These are phyloP conservation scores for Ceratorhiza oryzae-sativae DNA, from an alignment of 1,284 basidiomycete genomes.

Conservation along the genomic window DNA sequence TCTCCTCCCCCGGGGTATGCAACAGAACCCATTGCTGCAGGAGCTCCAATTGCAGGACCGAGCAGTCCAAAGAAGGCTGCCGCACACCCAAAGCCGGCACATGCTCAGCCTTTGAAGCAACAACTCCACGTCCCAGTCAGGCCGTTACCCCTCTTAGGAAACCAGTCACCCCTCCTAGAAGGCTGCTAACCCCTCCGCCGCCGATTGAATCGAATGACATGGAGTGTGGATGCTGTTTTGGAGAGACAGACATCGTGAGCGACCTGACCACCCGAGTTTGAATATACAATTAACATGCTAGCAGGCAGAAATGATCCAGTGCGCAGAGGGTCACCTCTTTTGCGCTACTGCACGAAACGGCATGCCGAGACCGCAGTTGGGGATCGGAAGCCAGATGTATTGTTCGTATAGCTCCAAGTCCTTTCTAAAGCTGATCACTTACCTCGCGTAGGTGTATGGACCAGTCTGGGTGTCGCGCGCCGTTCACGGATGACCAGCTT, in stretches of 20 bases:
- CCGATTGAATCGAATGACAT: background rate
- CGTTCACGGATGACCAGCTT: slow-evolving; percentile 34
- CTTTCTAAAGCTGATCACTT: background rate
- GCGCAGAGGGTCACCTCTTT: slow-evolving; percentile 33
- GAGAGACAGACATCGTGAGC: slow-evolving; percentile 29
- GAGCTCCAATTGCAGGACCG: slow-evolving; percentile 12
- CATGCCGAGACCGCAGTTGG: slow-evolving; percentile 36
- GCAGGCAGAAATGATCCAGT: slow-evolving; percentile 34
- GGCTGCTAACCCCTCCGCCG: background rate
- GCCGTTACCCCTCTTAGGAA: background rate
- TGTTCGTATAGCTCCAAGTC: background rate
- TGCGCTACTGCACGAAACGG: slow-evolving; percentile 16
- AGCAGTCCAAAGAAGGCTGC: background rate
- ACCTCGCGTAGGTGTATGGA: slow-evolving; percentile 27
- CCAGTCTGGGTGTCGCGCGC: slow-evolving; percentile 31
- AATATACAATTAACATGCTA: background rate
- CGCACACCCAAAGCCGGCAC: background rate
- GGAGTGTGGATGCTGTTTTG: slow-evolving; percentile 37
- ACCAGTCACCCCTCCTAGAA: background rate
- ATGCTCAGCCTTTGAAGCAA: too few species aligned
- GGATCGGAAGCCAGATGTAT: slow-evolving; percentile 7
- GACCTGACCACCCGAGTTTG: background rate
- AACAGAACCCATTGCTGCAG: background rate
- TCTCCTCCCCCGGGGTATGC: slow-evolving; percentile 7
- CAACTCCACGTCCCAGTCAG: too few species aligned